A percentile compares a stretch with the other conserved stretches of the same genome.
These are phyloP conservation scores for Anthoceros angustus DNA, from an alignment of 225 moss, liverwort and hornwort genomes.

Conservation along the genomic window DNA sequence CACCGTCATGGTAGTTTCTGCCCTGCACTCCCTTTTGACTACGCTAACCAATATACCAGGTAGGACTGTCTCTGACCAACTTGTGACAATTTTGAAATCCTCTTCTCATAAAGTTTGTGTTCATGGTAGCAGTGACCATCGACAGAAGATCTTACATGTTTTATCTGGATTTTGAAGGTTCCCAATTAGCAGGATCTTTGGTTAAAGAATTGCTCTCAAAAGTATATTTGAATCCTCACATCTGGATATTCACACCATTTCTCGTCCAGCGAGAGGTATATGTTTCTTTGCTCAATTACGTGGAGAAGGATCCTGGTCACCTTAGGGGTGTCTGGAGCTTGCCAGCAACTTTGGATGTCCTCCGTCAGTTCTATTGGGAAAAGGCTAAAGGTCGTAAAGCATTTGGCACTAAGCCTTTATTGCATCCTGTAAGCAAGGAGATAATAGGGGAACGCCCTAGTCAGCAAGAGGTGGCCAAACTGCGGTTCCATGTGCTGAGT, in stretches of 20 bases:
- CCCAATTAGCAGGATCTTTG: conserved; percentile 41
- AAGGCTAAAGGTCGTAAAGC: conserved; percentile 50
- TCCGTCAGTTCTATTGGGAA: conserved; percentile 68
- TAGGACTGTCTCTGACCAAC: conserved; percentile 13
- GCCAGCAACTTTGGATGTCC: conserved; percentile 57
- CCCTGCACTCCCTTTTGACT: conserved; percentile 55
- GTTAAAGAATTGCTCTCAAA: conserved; percentile 56
- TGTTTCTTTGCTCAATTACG: conserved; percentile 44
- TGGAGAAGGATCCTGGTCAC: conserved; percentile 51
- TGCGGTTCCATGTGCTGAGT: conserved; percentile 49
- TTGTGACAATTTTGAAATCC: neutral
- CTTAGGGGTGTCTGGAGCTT: conserved; percentile 55
- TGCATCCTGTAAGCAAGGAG: conserved; percentile 59
- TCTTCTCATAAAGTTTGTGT: neutral
- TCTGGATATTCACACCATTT: conserved; percentile 67
- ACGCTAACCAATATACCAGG: conserved; percentile 50
- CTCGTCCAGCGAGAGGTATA: conserved; percentile 53
- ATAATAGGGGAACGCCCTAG: conserved; percentile 49
- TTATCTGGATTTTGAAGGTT: conserved; percentile 23
- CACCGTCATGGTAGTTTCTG: conserved; percentile 55
- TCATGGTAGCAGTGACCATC: conserved; percentile 1
- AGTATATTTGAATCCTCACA: conserved; percentile 67
- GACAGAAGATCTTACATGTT: conserved; percentile 12
- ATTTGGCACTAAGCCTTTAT: conserved; percentile 37
- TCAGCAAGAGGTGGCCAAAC: conserved; percentile 39